Percentiles rank a stretch among this genome's conserved stretches.
Evolutionary conservation across 148 eudicot genomes (phyloP).

Genomic region (Persicaria tinctoria): DNA sequence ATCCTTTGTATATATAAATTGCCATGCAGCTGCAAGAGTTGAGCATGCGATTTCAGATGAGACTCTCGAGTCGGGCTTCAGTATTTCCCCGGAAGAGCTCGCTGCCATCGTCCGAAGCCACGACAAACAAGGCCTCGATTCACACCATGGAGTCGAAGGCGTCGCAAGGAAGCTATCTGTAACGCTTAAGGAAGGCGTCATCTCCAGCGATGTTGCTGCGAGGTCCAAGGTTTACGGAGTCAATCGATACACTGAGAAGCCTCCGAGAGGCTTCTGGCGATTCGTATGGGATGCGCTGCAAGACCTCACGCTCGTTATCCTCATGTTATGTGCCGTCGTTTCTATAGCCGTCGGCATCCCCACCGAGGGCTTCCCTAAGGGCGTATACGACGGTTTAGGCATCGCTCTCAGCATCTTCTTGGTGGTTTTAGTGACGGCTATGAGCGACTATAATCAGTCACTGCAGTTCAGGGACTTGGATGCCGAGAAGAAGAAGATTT

Average conservation of each 20-base stretch:
- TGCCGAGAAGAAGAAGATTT: conserved; percentile 82
- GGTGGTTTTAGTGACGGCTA: conserved; percentile 80
- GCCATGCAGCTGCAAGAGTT: conserved; percentile 39
- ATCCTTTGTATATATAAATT: background rate
- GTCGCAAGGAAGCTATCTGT: conserved; percentile 50
- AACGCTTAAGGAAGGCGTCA: conserved; percentile 50
- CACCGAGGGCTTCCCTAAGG: conserved; percentile 87
- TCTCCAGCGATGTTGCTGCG: conserved; percentile 33
- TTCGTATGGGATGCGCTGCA: conserved; percentile 95
- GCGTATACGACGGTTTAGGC: conserved; percentile 80
- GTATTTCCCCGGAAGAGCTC: conserved; percentile 65
- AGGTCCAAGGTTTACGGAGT: conserved; percentile 62
- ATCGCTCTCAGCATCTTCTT: conserved; percentile 63
- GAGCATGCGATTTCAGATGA: conserved; percentile 46
- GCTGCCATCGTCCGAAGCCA: conserved; percentile 61
- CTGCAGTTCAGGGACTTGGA: conserved; percentile 84
- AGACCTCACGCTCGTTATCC: conserved; percentile 77
- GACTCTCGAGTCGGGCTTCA: conserved; percentile 53
- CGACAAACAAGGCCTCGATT: conserved; percentile 39
- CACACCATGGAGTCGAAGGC: conserved; percentile 47
- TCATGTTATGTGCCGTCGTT: conserved; percentile 85
- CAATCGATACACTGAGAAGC: conserved; percentile 71
- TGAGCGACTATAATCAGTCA: conserved; percentile 84
- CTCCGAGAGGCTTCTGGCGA: conserved; percentile 67
- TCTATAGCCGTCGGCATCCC: conserved; percentile 79